phyloP scores from a whole-genome alignment of 257 asterid genomes.

The Solanum etuberosum region DNA sequence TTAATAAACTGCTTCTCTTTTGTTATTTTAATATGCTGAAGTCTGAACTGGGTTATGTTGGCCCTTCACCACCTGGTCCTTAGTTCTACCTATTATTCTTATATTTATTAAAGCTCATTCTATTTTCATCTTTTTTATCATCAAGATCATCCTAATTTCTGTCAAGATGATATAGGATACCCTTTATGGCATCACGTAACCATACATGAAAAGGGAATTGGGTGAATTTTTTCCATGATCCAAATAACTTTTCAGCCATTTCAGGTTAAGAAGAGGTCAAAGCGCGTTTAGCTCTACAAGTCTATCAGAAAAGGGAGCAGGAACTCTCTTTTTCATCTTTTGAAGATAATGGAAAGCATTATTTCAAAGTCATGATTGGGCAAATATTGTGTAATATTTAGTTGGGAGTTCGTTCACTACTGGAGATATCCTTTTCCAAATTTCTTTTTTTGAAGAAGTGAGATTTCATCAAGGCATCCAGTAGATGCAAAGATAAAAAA shows the following conservation, averaged over 20 bases:
- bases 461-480: background rate
- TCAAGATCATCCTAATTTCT: background rate
- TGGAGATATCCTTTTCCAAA: background rate
- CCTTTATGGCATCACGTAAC: background rate
- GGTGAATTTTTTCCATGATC: background rate
- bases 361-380: background rate
- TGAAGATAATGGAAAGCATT: background rate
- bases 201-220: background rate
- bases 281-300: background rate
- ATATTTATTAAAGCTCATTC: background rate
- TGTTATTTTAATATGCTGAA: background rate
- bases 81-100: background rate
- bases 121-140: background rate
- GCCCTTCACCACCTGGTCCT: background rate
- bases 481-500: background rate
- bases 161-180: background rate
- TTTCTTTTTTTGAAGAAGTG: background rate
- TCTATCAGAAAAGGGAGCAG: background rate
- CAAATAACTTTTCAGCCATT: background rate
- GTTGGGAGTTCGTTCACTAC: background rate
- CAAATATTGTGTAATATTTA: background rate
- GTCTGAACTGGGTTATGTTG: background rate
- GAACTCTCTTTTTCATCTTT: background rate
- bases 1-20: background rate
- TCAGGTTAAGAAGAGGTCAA: background rate